Evolutionary conservation across 2,329 filamentous ascomycete species (phyloP), one percentile per base, ranked within the genome.

Genomic region (Penicillium sp.): DNA sequence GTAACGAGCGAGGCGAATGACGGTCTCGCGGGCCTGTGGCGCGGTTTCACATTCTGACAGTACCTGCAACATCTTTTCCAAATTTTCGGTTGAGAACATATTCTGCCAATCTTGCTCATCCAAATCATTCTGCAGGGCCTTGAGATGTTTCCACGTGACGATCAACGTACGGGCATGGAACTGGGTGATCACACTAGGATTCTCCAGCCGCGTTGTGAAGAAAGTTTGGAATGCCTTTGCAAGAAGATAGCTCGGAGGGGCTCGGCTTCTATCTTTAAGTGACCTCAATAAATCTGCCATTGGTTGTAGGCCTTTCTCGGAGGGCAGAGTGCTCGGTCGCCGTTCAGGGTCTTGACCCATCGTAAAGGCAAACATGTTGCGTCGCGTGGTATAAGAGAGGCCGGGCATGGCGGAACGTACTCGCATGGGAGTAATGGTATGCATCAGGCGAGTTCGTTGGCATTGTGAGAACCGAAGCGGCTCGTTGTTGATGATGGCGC

Each of bases 251-350:
- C 79, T 75, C 0, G 83, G 72, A 14, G 90, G 91, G 9, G 84
- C 82, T 32, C 90, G 83, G 34, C 86, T 78, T 48, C 83, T 80
- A 52, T 89, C 81, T 48, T 82, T 79, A 61, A 87, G 76, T 56
- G 84, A 82, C 61, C 83, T 83, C 48, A 83, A 78, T 70, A 90
- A 82, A 54, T 89, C 82, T 64, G 89, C 82, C 75, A 96, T 83
- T 14, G 81, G 82, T 59, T 85, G 84, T 65, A 92, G 83, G 49
- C 91, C 92, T 0, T 65, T 64, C 46, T 74, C 72, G 3, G 71
- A 70, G 84, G 88, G 65, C 86, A 88, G 56, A 86, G 77, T 63
- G 86, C 60, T 43, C 10, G 64, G 81, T 47, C 86, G 73, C 53
- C 48, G 58, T 10, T 82, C 76, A 54, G 83, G 79, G 16, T 84